phyloP scores from a whole-genome alignment of 306 rosid genomes.

The Spatholobus suberectus region DNA sequence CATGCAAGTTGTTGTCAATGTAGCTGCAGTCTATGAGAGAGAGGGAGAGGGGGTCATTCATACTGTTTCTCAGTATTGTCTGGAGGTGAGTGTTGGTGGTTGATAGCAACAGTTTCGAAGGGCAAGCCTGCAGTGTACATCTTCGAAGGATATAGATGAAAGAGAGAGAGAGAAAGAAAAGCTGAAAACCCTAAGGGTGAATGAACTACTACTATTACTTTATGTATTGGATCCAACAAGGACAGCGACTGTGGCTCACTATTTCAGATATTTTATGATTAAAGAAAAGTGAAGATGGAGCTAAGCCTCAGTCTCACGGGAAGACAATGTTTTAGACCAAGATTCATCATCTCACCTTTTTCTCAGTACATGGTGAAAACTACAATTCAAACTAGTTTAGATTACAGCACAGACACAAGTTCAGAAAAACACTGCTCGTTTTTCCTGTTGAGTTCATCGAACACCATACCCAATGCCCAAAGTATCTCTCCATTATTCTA shows the following conservation, averaged over 20 bases:
- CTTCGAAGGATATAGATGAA: neutral
- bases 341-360: conserved; percentile 48
- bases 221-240: conserved; percentile 55
- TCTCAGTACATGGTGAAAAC: conserved; percentile 58
- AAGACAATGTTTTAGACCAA: conserved; percentile 39
- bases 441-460: conserved; percentile 42
- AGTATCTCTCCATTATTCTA: conserved; percentile 29
- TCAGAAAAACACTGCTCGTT: conserved; percentile 53
- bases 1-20: conserved; percentile 52
- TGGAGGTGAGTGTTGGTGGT: conserved; percentile 53
- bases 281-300: conserved; percentile 32
- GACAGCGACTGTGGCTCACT: conserved; percentile 55
- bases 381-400: conserved; percentile 54
- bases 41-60: conserved; percentile 35
- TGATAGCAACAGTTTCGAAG: conserved; percentile 48
- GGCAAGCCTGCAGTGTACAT: conserved; percentile 41
- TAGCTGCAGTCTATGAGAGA: conserved; percentile 43
- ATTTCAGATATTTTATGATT: conserved; percentile 46
- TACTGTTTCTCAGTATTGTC: conserved; percentile 56
- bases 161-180: conserved; percentile 26
- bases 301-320: conserved; percentile 47
- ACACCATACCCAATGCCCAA: conserved; percentile 36
- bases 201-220: conserved; percentile 38
- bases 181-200: conserved; percentile 52
- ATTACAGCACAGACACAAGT: conserved; percentile 37